These are phyloP conservation scores for Scortechinia acanthostroma DNA, from an alignment of 2,329 filamentous ascomycete genomes.

Conservation along the genomic window DNA sequence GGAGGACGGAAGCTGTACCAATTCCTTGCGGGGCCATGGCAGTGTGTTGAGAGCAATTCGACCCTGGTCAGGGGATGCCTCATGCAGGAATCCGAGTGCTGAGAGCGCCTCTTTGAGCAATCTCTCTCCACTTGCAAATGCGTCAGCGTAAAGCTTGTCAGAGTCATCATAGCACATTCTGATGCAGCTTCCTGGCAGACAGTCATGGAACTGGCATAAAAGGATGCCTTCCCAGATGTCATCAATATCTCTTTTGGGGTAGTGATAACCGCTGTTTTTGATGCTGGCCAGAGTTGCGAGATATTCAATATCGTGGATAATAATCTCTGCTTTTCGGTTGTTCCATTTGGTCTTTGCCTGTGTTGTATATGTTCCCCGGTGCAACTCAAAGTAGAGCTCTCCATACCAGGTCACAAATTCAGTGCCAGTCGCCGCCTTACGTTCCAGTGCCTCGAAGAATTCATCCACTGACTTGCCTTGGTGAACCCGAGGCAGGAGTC, in stretches of 20 bases:
- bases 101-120: constrained; percentile 36
- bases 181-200: constrained; percentile 59
- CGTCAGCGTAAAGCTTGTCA: constrained; percentile 49
- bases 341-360: constrained; percentile 65
- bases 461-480: constrained; percentile 60
- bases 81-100: constrained; percentile 11
- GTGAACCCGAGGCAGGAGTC: constrained; percentile 52
- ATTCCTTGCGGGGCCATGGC: constrained; percentile 48
- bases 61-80: too few relatives aligned
- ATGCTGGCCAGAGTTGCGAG: constrained; percentile 55
- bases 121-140: constrained; percentile 47
- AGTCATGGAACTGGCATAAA: constrained; percentile 66
- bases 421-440: constrained; percentile 47
- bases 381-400: constrained; percentile 64
- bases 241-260: constrained; percentile 61
- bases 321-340: constrained; percentile 54
- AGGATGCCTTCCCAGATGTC: constrained; percentile 62
- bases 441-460: constrained; percentile 55
- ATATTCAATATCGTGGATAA: constrained; percentile 60
- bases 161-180: constrained; percentile 68
- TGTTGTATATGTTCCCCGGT: constrained; percentile 63
- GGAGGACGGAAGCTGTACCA: constrained; percentile 28
- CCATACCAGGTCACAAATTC: constrained; percentile 66
- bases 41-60: constrained; percentile 52
- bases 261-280: constrained; percentile 44